phyloP scores from a whole-genome alignment of 2,329 filamentous ascomycete species.

The Colletotrichum chlorophyti region DNA sequence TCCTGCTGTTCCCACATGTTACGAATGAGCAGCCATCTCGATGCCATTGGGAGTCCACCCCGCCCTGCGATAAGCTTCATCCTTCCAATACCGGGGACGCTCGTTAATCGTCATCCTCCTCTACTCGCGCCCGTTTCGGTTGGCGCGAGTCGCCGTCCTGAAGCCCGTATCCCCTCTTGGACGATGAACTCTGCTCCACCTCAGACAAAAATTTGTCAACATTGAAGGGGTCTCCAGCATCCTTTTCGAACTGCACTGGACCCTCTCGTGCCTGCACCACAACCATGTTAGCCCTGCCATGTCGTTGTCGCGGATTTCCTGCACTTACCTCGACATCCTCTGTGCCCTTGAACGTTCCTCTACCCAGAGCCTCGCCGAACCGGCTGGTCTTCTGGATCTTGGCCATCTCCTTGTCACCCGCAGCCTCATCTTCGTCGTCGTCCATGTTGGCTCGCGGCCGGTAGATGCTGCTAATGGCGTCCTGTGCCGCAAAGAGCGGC shows the following conservation, averaged over 20 bases:
- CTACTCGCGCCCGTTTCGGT: slow-evolving; percentile 79
- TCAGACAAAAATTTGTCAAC: slow-evolving; percentile 94
- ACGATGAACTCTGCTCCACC: slow-evolving; percentile 65
- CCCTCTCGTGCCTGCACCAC: slow-evolving; percentile 74
- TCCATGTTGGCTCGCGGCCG: slow-evolving; percentile 77
- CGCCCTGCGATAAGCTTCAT: background rate
- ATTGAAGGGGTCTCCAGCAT: slow-evolving; percentile 83
- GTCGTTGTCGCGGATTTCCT: background rate
- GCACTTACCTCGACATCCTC: slow-evolving; percentile 77
- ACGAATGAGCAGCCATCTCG: background rate
- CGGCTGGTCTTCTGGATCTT: slow-evolving; percentile 85
- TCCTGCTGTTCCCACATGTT: background rate
- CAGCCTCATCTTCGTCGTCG: slow-evolving; percentile 79
- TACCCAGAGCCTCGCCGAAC: slow-evolving; percentile 85
- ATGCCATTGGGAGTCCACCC: background rate
- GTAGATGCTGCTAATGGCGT: slow-evolving; percentile 94
- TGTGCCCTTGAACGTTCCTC: slow-evolving; percentile 89
- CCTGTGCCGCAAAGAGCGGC: slow-evolving; percentile 93
- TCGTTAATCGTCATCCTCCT: slow-evolving; percentile 67
- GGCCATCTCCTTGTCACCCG: slow-evolving; percentile 82
- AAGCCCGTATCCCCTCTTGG: slow-evolving; percentile 79
- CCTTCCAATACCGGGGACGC: background rate
- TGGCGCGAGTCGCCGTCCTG: slow-evolving; percentile 67
- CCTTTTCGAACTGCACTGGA: slow-evolving; percentile 96
- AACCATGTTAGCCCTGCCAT: background rate